Percentiles rank a stretch among this genome's conserved stretches.
These are phyloP conservation scores for Amanita fuliginea DNA, from an alignment of 768 basidiomycete species.

Conservation along the genomic window DNA sequence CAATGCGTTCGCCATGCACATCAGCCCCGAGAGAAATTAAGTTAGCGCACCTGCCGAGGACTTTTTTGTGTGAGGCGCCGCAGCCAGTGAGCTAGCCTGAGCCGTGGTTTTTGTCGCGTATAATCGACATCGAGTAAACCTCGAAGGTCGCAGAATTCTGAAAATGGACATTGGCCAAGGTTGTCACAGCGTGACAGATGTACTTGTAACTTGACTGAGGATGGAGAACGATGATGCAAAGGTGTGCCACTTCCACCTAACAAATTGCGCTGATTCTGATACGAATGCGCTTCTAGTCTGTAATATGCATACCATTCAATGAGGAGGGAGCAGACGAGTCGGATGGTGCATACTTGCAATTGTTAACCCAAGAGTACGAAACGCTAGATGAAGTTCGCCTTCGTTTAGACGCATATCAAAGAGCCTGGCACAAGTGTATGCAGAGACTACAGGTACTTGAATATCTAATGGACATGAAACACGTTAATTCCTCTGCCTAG, in stretches of 20 bases:
- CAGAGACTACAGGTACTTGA: conserved; percentile 39
- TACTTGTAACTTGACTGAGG: too few species aligned
- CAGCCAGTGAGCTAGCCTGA: background rate
- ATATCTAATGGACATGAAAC: background rate
- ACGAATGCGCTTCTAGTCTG: background rate
- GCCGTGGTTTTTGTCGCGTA: background rate
- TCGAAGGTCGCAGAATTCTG: background rate
- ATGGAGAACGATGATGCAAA: background rate
- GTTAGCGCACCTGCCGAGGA: conserved; percentile 4
- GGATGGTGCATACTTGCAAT: background rate
- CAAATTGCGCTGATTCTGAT: background rate
- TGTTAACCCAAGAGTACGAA: background rate
- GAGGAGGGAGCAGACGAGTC: background rate
- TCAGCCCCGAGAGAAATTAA: background rate
- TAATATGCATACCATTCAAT: conserved; percentile 1
- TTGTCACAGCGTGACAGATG: background rate
- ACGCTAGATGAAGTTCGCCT: conserved; percentile 10
- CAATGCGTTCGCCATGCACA: background rate
- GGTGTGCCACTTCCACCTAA: background rate
- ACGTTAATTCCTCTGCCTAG: conserved; percentile 37
- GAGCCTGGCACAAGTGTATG: conserved; percentile 51
- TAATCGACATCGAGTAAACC: background rate
- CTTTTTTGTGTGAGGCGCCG: background rate
- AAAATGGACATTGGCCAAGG: background rate
- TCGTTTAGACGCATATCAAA: conserved; percentile 41